phyloP scores from a whole-genome alignment of 164 flowering plant genomes.

The Paratinospora sagittata region DNA sequence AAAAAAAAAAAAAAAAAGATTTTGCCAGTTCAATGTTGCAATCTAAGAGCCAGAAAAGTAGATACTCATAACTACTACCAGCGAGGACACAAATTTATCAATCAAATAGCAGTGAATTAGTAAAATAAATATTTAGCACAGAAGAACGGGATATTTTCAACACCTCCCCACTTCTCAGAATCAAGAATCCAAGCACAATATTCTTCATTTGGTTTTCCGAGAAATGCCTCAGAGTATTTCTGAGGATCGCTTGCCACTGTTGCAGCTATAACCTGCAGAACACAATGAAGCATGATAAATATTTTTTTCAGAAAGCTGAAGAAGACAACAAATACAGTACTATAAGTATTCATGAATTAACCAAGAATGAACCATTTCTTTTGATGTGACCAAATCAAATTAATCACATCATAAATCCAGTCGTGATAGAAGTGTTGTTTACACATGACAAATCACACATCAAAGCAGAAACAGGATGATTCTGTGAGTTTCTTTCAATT shows the following conservation, averaged over 20 bases:
- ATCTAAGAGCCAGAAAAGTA: not conserved
- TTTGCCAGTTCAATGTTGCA: no score
- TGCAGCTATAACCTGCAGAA: slow-evolving; percentile 85
- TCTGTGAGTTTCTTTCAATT: no score
- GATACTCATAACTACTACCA: not conserved
- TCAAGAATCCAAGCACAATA: slow-evolving; percentile 91
- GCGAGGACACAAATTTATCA: not conserved
- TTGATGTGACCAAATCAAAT: not conserved
- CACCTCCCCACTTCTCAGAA: slow-evolving; percentile 98
- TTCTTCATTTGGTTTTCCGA: slow-evolving; percentile 79
- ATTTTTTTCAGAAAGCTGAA: not conserved
- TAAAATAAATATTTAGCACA: not conserved
- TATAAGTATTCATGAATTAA: not conserved
- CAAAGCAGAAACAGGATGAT: slow-evolving; percentile 2
- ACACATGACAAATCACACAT: not conserved
- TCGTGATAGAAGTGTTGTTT: not conserved
- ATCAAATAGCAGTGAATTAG: not conserved
- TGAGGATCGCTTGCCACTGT: slow-evolving; percentile 75
- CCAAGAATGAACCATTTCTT: not conserved
- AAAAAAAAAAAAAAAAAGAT: not conserved
- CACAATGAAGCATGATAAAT: slow-evolving; percentile 9
- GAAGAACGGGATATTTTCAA: not conserved
- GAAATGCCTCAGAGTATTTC: slow-evolving; percentile 81
- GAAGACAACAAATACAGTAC: not conserved
- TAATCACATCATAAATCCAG: not conserved